These are phyloP conservation scores for Schizothecium vesticola DNA, from an alignment of 495 filamentous ascomycete genomes.

Conservation along the genomic window DNA sequence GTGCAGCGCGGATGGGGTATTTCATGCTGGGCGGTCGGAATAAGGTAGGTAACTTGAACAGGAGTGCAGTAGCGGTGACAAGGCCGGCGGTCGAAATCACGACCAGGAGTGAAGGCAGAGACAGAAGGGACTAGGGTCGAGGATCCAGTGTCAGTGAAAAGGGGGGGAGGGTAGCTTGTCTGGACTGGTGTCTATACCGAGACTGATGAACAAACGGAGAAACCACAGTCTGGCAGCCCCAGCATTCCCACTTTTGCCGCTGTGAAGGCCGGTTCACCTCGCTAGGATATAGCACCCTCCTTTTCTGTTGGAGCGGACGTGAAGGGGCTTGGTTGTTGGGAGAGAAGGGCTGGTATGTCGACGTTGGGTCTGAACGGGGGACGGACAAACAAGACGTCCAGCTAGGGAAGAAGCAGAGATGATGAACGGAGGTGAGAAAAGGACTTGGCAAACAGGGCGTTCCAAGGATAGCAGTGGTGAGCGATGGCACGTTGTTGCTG, in stretches of 20 bases:
- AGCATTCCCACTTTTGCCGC: background rate
- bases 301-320: background rate
- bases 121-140: background rate
- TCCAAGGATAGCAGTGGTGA: background rate
- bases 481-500: background rate
- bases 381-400: background rate
- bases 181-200: background rate
- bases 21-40: background rate
- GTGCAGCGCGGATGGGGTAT: background rate
- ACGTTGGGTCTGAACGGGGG: background rate
- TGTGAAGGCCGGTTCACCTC: background rate
- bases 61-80: background rate
- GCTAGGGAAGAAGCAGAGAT: background rate
- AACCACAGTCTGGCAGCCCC: background rate
- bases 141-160: background rate
- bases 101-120: background rate
- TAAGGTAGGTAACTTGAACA: background rate
- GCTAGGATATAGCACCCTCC: background rate
- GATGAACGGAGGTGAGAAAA: too few relatives aligned
- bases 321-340: background rate
- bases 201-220: background rate
- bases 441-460: background rate
- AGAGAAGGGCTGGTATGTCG: background rate
- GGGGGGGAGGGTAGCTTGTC: background rate
- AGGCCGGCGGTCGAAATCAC: background rate